Base-by-base conservation (phyloP, 1,284 basidiomycete species). In the Melampsora americana region DNA sequence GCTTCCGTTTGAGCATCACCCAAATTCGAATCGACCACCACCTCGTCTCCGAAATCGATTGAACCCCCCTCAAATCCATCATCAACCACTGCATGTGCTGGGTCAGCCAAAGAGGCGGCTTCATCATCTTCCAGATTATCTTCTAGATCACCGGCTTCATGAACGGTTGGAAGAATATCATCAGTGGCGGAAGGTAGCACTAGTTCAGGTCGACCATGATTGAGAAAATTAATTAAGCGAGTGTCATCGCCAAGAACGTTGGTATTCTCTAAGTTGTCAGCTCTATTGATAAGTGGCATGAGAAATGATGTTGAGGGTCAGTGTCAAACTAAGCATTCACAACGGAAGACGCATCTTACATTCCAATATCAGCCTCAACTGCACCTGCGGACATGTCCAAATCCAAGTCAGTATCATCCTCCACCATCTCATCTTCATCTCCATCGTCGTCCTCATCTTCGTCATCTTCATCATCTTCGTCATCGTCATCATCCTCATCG, bases 301-400 rank as follows among this genome's bases (percentile, higher is more conserved):
- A 30, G 48, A 50, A 39, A 73, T 48, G 20, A 66, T 64, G 6
- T 72, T 26, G 16, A 35, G 12, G 12, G 39, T 42, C 39, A 42
- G 39, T 12, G 4, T 56, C 53, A 56, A 56, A n/a, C 6, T 5
- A 56, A 56, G 12, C 1, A 56, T 56, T 53, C 35, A 53, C 74
- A 56, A 72, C 2, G 30, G 30, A 20, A 56, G 42, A 53, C 32
- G 30, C 23, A 23, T 84, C 84, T 48, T 82, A 85, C 60, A 86
- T 85, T 20, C 84, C 86, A 6, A 81, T 84, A 70, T 87, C 87
- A 77, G 86, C 86, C 44, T 48, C 74, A 39, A 68, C 87, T 78
- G 80, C 85, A 59, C 85, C 85, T 39, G 84, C 85, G 11, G 80
- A 83, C 23, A 81, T 82, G 48, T 83, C 85, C 61, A 81, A 79